Percentiles rank a stretch among this genome's conserved stretches.
phyloP scores from a whole-genome alignment of 1,284 basidiomycete genomes.

The Ceratobasidium sp. region DNA sequence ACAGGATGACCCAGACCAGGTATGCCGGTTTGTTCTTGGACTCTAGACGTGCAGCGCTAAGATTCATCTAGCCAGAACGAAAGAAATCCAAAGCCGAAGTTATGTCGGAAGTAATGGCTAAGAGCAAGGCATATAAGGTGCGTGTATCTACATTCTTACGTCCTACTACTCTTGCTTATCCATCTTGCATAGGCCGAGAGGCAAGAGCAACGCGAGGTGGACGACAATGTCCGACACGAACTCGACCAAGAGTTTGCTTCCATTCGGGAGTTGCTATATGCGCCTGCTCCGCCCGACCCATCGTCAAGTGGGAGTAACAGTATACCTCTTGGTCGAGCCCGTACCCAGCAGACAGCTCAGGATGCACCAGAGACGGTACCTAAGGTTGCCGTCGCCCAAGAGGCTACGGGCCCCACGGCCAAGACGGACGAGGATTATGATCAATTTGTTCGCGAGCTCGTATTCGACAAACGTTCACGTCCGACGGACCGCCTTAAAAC shows the following conservation, averaged over 20 bases:
- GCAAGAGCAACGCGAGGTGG: constrained; percentile 87
- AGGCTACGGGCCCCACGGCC: constrained; percentile 53
- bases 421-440: constrained; percentile 79
- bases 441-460: constrained; percentile 89
- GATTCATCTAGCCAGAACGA: constrained; percentile 66
- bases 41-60: background rate
- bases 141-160: constrained; percentile 39
- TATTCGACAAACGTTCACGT: constrained; percentile 92
- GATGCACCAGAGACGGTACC: background rate
- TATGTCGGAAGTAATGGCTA: constrained; percentile 98
- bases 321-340: constrained; percentile 53
- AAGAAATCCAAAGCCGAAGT: constrained; percentile 96
- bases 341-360: background rate
- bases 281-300: constrained; percentile 59
- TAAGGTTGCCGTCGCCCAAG: background rate
- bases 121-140: constrained; percentile 95
- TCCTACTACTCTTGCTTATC: constrained; percentile 1
- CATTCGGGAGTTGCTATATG: constrained; percentile 80
- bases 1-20: constrained; percentile 64
- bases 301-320: constrained; percentile 53
- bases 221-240: constrained; percentile 86
- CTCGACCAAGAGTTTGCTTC: constrained; percentile 90
- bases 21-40: constrained; percentile 47
- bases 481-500: constrained; percentile 97
- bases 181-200: constrained; percentile 70